These are phyloP conservation scores for Dipteronia dyeriana DNA, from an alignment of 345 rosid species.

Conservation along the genomic window DNA sequence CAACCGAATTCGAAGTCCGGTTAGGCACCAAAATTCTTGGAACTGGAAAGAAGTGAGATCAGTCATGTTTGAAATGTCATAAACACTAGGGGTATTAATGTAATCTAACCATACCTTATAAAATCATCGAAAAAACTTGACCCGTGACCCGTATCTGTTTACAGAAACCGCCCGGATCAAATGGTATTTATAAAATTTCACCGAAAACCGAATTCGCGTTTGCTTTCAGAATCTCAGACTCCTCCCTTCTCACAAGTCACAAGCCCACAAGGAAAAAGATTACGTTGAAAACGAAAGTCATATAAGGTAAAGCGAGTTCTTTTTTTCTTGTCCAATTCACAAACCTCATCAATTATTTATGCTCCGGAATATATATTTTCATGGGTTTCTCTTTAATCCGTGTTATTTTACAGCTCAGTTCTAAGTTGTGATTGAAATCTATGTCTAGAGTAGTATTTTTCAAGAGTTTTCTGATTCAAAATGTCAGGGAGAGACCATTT, in stretches of 20 bases:
- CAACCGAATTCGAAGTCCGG: no score
- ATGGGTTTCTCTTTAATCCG: not conserved
- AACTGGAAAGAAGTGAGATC: no score
- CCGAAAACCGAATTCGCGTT: not conserved
- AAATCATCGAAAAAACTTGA: not conserved
- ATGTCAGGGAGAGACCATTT: not conserved
- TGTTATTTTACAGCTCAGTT: not conserved
- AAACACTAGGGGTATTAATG: no score
- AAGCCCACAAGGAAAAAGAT: not conserved
- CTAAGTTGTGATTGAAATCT: not conserved
- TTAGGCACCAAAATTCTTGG: no score
- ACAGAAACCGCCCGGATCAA: not conserved
- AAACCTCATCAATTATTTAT: no score
- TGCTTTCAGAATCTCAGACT: not conserved
- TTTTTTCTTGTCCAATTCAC: no score
- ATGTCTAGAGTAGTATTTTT: not conserved
- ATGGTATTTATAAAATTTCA: not conserved
- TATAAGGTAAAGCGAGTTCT: not conserved
- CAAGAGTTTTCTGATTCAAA: not conserved
- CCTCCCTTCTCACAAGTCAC: not conserved
- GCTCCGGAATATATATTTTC: not conserved
- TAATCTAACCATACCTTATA: no score
- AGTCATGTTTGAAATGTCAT: no score
- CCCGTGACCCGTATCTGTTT: not conserved
- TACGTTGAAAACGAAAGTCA: not conserved